phyloP scores from a whole-genome alignment of 805 yeast genomes.

The Wickerhamomyces subpelliculosus region DNA sequence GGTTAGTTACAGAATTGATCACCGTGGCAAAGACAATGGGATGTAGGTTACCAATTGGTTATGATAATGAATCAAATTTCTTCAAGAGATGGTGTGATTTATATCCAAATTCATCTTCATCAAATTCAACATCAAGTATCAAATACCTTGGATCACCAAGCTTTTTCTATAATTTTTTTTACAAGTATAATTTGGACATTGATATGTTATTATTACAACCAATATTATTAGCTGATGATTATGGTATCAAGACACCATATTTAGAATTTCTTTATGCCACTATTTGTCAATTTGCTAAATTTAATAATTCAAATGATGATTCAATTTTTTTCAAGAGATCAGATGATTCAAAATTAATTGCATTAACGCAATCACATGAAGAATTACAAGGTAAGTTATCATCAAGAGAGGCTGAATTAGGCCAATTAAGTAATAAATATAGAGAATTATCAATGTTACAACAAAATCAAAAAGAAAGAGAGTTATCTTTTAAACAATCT shows the following conservation, averaged over 20 bases:
- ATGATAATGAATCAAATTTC: conserved; percentile 57
- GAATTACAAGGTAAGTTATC: conserved; percentile 3
- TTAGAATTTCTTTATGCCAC: conserved; percentile 81
- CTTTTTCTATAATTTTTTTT: conserved; percentile 59
- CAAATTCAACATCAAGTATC: conserved; percentile 8
- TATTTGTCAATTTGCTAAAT: conserved; percentile 49
- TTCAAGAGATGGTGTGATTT: conserved; percentile 44
- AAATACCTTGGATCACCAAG: conserved; percentile 42
- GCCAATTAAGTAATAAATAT: background rate
- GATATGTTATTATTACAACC: conserved; percentile 82
- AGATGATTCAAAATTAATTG: conserved; percentile 2
- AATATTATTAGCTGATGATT: conserved; percentile 84
- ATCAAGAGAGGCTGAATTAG: conserved; percentile 2
- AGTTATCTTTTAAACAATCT: conserved; percentile 3
- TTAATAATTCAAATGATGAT: conserved; percentile 17
- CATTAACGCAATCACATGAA: conserved; percentile 6
- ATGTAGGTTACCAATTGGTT: conserved; percentile 61
- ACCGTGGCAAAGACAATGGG: conserved; percentile 74
- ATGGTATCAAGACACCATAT: conserved; percentile 81
- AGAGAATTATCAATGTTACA: background rate
- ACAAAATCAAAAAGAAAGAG: no score
- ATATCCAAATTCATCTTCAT: conserved; percentile 28
- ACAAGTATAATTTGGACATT: conserved; percentile 51
- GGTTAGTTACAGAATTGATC: conserved; percentile 67
- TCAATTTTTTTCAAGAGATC: conserved; percentile 21